Conservation (phyloP, 2,329 filamentous ascomycete genomes). For the Apiospora rasikravindrae region DNA sequence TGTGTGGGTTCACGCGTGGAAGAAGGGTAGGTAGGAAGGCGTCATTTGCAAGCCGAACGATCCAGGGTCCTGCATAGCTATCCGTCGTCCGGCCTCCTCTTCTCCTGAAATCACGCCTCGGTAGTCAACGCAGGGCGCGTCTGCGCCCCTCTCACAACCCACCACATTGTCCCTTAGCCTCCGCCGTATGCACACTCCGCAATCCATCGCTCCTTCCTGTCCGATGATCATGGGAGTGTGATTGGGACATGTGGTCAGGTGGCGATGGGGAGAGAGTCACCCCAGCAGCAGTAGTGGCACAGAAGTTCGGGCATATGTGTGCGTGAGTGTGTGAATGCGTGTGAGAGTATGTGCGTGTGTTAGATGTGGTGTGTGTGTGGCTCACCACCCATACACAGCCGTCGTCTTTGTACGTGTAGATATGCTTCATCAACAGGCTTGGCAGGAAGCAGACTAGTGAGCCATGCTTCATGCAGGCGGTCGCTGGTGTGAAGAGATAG, state of each 20-base stretch:
- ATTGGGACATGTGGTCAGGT: conserved; percentile 18
- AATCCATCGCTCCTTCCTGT: conserved; percentile 2
- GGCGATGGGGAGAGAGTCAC: conserved; percentile 1
- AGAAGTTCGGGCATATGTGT: neutral
- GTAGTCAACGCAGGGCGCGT: neutral
- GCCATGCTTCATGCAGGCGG: conserved; percentile 1
- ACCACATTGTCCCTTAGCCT: conserved; percentile 8
- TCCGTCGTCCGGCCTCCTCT: neutral
- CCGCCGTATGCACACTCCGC: conserved; percentile 12
- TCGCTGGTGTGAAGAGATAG: conserved; percentile 17
- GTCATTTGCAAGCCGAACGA: conserved; percentile 8
- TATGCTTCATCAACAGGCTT: conserved; percentile 8
- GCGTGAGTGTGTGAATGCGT: neutral
- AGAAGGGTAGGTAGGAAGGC: neutral
- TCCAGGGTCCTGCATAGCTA: conserved; percentile 14
- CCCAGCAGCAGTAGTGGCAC: neutral
- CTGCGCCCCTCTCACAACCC: conserved; percentile 15
- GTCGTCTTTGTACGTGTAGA: conserved; percentile 3
- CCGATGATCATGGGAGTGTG: conserved; percentile 1
- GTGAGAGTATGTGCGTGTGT: neutral
- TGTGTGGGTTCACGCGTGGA: neutral
- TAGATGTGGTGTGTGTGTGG: conserved; percentile 6
- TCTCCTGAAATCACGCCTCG: conserved; percentile 9
- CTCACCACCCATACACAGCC: neutral
- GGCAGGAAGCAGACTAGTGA: conserved; percentile 7